A percentile compares a stretch with the other conserved stretches of the same genome.
phyloP scores from a whole-genome alignment of 1,139 yeast species.

The Petasospora fabianii region DNA sequence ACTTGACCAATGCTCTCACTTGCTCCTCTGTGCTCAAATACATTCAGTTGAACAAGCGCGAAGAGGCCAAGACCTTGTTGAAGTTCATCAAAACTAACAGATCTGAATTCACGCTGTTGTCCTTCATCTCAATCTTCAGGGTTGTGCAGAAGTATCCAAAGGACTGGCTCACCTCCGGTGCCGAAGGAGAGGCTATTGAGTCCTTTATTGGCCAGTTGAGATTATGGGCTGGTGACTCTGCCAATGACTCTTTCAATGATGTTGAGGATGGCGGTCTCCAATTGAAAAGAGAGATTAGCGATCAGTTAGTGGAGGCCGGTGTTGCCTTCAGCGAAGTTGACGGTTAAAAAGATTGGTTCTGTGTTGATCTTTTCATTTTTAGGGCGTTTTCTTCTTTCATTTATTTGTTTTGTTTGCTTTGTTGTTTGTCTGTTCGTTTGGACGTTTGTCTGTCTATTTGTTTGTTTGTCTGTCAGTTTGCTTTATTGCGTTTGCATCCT shows the following conservation, averaged over 20 bases:
- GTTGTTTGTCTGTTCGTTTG: too few species aligned
- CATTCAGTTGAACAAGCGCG: conserved; percentile 16
- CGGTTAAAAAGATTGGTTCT: neutral
- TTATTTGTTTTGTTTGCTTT: too few species aligned
- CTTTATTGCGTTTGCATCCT: neutral
- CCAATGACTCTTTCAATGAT: conserved; percentile 22
- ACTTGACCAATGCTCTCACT: conserved; percentile 24
- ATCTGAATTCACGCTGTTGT: conserved; percentile 22
- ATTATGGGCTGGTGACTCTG: conserved; percentile 27
- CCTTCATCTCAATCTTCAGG: conserved; percentile 26
- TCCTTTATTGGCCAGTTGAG: conserved; percentile 22
- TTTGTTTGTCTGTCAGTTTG: neutral
- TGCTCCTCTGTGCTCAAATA: conserved; percentile 24
- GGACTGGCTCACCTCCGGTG: conserved; percentile 18
- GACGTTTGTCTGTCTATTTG: too few species aligned
- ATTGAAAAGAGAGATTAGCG: conserved; percentile 27
- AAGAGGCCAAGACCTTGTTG: conserved; percentile 17
- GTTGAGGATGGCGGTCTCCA: conserved; percentile 20
- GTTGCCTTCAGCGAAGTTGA: conserved; percentile 21
- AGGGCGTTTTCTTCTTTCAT: neutral
- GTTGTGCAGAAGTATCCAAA: conserved; percentile 26
- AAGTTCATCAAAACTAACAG: conserved; percentile 19
- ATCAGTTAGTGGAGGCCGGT: conserved; percentile 23
- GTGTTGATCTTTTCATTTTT: neutral
- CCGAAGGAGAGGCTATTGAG: conserved; percentile 17